These are phyloP conservation scores for Mycocentrospora acerina DNA, from an alignment of 2,329 filamentous ascomycete species.

Conservation along the genomic window DNA sequence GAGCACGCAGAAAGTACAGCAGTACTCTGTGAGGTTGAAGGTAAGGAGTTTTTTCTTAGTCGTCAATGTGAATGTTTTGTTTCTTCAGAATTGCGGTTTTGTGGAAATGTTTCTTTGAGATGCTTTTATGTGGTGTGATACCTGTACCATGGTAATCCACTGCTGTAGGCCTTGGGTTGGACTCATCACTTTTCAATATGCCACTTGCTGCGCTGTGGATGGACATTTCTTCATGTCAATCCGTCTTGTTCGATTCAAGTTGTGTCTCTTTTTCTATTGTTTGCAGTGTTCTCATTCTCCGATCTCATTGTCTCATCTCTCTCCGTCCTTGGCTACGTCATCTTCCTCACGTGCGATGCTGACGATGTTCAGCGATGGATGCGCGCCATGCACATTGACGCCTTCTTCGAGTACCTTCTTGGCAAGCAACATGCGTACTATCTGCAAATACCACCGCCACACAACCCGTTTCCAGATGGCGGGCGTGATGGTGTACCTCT, in stretches of 20 bases:
- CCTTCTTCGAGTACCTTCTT: constrained; percentile 88
- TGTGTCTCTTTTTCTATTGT: no score
- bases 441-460: constrained; percentile 68
- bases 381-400: constrained; percentile 93
- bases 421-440: constrained; percentile 79
- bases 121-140: no score
- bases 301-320: background rate
- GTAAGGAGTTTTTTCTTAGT: constrained; percentile 48
- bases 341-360: constrained; percentile 2
- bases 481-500: constrained; percentile 78
- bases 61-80: no score
- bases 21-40: constrained; percentile 91
- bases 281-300: background rate
- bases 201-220: no score
- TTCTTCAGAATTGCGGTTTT: no score
- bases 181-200: no score
- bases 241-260: no score
- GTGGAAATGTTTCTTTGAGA: no score
- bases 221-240: no score
- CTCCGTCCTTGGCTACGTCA: background rate
- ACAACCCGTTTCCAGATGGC: constrained; percentile 63
- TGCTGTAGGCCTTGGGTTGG: no score
- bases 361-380: constrained; percentile 72
- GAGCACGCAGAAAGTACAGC: constrained; percentile 90
- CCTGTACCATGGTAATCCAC: no score